Base-by-base conservation (phyloP, 2,329 filamentous ascomycete species). In the Aphanoascus verrucosus region DNA sequence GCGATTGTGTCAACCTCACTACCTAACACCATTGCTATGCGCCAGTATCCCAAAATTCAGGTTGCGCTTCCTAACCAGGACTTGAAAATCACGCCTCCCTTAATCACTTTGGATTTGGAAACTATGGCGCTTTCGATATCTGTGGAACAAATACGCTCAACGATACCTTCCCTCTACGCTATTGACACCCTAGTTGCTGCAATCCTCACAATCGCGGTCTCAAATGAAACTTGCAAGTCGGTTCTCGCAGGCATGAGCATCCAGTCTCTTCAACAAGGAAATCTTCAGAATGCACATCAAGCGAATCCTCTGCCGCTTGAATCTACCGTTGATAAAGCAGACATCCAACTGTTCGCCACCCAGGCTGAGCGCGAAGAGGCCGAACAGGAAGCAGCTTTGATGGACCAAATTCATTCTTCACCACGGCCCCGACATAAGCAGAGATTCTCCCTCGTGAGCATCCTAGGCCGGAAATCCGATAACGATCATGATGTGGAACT, bases 171-270 rank as follows among this genome's bases (percentile, higher is more conserved):
- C 5, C 59, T 75, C 31, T 76, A 76, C 55, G 69, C 71, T 6
- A 70, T 76, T 35, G 74, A 77, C 57, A 71, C 72, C 4, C 60
- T 76, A 11, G 62, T 77, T 43, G 69, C 72, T 1, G 69, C 73
- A 3, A 64, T 76, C 6, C 60, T 77, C 15, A 67, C 71, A 1
- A 68, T 75, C 14, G 72, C 72, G 0, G 65, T 73, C 50, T 69
- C 71, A 0, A 73, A 75, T 48, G 63, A 70, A 52, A 58, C 61
- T 11, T 72, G 68, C 1, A 72, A 68, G 23, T 63, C 63, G 0
- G 62, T 71, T 5, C 58, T 75, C 3, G 66, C 64, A 3, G 63
- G 65, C 31, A 71, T 72, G 63, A 56, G 61, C 3, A 55, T 69
- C 9, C 62, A 62, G 49, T 57, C 60, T 1, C 58, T 64, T 0